Conservation (phyloP, 768 basidiomycete genomes). For the Lentinula guzmanii region DNA sequence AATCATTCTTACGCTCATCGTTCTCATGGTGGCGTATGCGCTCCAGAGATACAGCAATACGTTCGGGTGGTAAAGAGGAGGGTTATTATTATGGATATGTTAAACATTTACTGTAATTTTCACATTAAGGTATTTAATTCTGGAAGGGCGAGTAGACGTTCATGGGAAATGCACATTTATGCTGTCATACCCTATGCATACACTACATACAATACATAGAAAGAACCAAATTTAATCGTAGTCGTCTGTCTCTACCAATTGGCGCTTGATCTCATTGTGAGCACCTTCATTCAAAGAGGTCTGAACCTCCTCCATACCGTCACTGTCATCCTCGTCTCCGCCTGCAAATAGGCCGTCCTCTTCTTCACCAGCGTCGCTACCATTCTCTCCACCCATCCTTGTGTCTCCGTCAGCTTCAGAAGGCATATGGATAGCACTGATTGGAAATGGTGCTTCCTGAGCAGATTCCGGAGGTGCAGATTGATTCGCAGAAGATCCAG, state of each 20-base stretch:
- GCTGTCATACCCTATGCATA: constrained; percentile 13
- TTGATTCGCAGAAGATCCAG: constrained; percentile 17
- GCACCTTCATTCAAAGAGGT: constrained; percentile 33
- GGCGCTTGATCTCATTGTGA: constrained; percentile 63
- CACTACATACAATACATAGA: constrained; percentile 15
- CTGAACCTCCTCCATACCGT: constrained; percentile 77
- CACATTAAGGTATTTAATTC: neutral
- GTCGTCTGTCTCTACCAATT: constrained; percentile 82
- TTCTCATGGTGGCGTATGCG: constrained; percentile 35
- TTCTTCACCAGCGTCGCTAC: constrained; percentile 68
- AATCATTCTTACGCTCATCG: constrained; percentile 35
- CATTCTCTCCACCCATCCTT: constrained; percentile 39
- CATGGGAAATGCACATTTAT: neutral
- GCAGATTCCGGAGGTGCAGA: constrained; percentile 9
- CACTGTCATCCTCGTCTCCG: constrained; percentile 73
- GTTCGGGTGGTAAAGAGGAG: neutral
- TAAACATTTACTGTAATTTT: constrained; percentile 5
- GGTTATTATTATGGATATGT: neutral
- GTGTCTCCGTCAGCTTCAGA: constrained; percentile 53
- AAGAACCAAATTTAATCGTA: constrained; percentile 48
- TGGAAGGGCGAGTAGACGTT: neutral
- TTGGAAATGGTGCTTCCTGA: constrained; percentile 49
- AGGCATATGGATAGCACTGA: constrained; percentile 57
- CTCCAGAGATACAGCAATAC: constrained; percentile 21
- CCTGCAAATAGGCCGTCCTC: constrained; percentile 76